Percentiles rank a stretch among this genome's conserved stretches.
These are phyloP conservation scores for Neovahlkampfia damariscottae DNA, from an alignment of 78 protist genomes.

Conservation along the genomic window DNA sequence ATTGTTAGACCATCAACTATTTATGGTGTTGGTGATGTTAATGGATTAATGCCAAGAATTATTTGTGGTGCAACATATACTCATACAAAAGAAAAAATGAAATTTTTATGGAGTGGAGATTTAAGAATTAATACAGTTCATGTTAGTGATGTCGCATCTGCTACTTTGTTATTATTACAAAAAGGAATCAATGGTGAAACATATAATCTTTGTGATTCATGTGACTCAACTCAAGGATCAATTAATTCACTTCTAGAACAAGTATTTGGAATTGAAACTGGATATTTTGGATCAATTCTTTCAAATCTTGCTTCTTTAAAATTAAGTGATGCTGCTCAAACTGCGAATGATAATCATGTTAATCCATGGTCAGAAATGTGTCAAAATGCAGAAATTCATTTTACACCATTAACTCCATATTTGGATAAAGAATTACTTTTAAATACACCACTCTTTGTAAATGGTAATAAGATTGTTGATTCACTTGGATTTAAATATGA, in stretches of 20 bases:
- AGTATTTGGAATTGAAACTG: conserved; percentile 78
- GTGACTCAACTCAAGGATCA: conserved; percentile 50
- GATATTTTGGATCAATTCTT: conserved; percentile 47
- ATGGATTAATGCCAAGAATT: conserved; percentile 83
- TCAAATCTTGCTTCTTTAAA: conserved; percentile 40
- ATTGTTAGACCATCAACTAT: conserved; percentile 85
- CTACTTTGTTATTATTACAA: conserved; percentile 47
- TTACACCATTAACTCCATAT: conserved; percentile 83
- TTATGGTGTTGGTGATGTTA: conserved; percentile 83
- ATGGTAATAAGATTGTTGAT: conserved; percentile 73
- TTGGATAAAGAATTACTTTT: conserved; percentile 76
- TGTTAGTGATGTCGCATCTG: conserved; percentile 76
- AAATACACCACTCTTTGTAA: conserved; percentile 60
- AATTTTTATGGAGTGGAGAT: conserved; percentile 72
- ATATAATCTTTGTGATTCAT: conserved; percentile 79
- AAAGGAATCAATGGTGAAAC: conserved; percentile 50
- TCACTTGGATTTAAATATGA: conserved; percentile 64
- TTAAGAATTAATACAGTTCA: conserved; percentile 85
- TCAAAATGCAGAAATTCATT: conserved; percentile 28
- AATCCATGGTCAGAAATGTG: conserved; percentile 83
- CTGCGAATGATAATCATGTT: conserved; percentile 78
- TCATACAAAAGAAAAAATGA: conserved; percentile 67
- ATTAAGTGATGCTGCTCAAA: conserved; percentile 39
- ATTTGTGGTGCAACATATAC: conserved; percentile 84
- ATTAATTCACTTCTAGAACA: conserved; percentile 47